Evolutionary conservation across 2,329 filamentous ascomycete species (phyloP), one percentile per base, ranked within the genome.

Genomic region (Blastomyces percursus): DNA sequence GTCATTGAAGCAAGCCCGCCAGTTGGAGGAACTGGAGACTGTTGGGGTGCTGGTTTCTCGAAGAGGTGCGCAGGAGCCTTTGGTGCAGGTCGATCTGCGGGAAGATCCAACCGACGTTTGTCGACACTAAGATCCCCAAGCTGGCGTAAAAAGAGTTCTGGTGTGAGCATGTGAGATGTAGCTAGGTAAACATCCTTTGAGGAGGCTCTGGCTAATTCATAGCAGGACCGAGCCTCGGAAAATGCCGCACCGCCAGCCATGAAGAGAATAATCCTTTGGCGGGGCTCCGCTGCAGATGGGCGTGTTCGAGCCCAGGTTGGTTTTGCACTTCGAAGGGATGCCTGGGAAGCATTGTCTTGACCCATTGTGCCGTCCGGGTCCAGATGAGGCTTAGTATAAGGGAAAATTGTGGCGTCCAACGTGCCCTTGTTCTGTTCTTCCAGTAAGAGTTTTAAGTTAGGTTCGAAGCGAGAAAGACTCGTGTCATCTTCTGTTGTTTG

Each of bases 191-290:
- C 79, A 69, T 99, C 94, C 66, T 88, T 85, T 60, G 84, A 85
- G 56, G 85, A 85, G 59, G 85, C 79, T 60, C 86, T 82, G 2
- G 90, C 88, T 32, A 93, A 79, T 70, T 96, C 91, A 73, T 97
- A 97, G 77, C 94, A 99, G 14, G 86, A 83, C 35, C 94, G 86
- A 40, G 90, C 84, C 76, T 99, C 94, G 5, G 90, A 91, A 73
- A 93, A 96, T 0, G 94, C 97, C 24, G 94, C 94, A 54, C 94
- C 94, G 57, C 94, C 94, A 1, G 93, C 94, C 82, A 97, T 88
- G 73, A 96, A 97, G 19, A 97, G 87, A 64, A 99, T 89, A 61
- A 97, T 83, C 60, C 94, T 86, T 73, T 99, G 94, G 61, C 88
- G 85, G 67, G 92, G 95, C 72, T 97, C 93, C 64, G 81, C 84